Evolutionary conservation across 306 rosid genomes (phyloP).

Genomic region (Begonia fuchsioides): DNA sequence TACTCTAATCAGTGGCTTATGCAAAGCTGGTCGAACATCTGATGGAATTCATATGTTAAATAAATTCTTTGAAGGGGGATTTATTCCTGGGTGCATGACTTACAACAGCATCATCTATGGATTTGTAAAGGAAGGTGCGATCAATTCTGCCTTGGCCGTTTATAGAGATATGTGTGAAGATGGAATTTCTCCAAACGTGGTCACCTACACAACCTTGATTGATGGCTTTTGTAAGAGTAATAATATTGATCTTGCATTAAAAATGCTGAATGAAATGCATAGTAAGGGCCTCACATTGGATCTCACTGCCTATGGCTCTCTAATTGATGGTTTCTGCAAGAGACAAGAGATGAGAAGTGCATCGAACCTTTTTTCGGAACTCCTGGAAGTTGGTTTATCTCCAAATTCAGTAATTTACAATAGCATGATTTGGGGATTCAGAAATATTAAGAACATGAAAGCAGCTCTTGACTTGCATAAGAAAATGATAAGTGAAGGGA

Average conservation of each 20-base stretch:
- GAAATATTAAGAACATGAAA: conserved; percentile 45
- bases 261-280: conserved; percentile 46
- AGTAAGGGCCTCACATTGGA: conserved; percentile 44
- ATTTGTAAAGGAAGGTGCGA: conserved; percentile 44
- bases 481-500: conserved; percentile 42
- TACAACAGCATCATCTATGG: conserved; percentile 60
- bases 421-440: conserved; percentile 56
- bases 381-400: conserved; percentile 45
- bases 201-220: conserved; percentile 56
- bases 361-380: conserved; percentile 34
- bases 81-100: conserved; percentile 33
- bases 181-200: conserved; percentile 42
- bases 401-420: conserved; percentile 52
- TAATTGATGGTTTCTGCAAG: conserved; percentile 59
- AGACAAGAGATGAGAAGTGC: conserved; percentile 57
- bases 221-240: conserved; percentile 48
- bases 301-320: conserved; percentile 33
- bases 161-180: conserved; percentile 40
- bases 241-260: conserved; percentile 43
- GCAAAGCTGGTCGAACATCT: conserved; percentile 51
- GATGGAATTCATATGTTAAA: conserved; percentile 33
- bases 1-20: conserved; percentile 47
- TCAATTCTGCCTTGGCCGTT: conserved; percentile 29
- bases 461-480: conserved; percentile 40
- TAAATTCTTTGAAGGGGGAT: conserved; percentile 33